Conservation (phyloP, 306 rosid species). For the cucumber (Cucumis sativus) region DNA sequence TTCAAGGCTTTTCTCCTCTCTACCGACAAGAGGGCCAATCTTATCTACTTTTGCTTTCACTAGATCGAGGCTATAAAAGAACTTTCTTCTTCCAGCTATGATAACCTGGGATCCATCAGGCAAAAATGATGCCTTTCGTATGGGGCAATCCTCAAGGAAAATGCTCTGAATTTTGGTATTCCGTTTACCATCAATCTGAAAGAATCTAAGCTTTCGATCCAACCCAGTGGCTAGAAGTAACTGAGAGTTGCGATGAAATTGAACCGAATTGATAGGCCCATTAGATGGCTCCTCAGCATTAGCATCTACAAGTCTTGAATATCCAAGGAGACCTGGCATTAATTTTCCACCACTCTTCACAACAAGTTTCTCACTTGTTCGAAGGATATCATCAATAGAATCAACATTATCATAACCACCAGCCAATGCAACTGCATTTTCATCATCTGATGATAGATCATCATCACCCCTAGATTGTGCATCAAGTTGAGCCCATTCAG, state of each 20-base stretch:
- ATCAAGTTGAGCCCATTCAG: conserved; percentile 68
- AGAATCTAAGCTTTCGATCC: conserved; percentile 67
- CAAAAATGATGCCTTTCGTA: conserved; percentile 63
- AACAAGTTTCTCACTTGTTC: conserved; percentile 65
- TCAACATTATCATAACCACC: conserved; percentile 34
- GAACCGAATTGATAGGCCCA: conserved; percentile 61
- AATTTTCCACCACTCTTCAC: conserved; percentile 50
- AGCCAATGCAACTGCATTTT: conserved; percentile 28
- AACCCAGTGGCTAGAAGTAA: conserved; percentile 71
- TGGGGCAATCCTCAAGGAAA: conserved; percentile 72
- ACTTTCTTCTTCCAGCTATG: conserved; percentile 70
- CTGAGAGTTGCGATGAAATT: conserved; percentile 80
- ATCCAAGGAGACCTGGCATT: conserved; percentile 65
- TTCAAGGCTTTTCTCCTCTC: conserved; percentile 94
- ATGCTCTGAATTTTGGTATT: conserved; percentile 78
- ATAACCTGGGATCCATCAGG: conserved; percentile 91
- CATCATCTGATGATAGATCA: conserved; percentile 55
- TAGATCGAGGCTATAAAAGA: conserved; percentile 66
- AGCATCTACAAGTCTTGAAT: conserved; percentile 63
- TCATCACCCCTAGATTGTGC: conserved; percentile 26
- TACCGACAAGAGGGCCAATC: conserved; percentile 82
- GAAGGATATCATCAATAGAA: conserved; percentile 44
- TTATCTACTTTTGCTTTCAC: conserved; percentile 65
- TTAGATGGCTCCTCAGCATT: conserved; percentile 59
- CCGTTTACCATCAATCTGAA: conserved; percentile 78